Base-by-base conservation (phyloP, 2,329 filamentous ascomycete species). In the Colletotrichum sublineola region DNA sequence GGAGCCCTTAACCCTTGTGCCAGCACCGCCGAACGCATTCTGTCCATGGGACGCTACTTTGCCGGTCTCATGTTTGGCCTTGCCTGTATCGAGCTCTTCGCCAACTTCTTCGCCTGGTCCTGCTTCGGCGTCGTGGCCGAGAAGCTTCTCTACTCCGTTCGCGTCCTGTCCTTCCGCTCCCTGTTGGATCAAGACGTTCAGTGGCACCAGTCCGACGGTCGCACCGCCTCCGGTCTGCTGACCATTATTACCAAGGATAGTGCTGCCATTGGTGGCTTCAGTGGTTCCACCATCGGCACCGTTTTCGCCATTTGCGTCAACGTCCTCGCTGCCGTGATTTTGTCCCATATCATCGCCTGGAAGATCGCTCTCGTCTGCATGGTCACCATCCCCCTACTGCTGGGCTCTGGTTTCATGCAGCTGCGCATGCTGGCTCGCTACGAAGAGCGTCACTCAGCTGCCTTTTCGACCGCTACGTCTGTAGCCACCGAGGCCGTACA, bases 31-130 rank as follows among this genome's bases (percentile, higher is more conserved):
- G 80, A 81, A 5, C 83, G 81, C 14, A 89, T 91, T 57, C 81
- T 83, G 5, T 84, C 82, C 14, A 78, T 80, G 36, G 89, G 88
- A 8, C 79, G 84, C 46, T 85, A 91, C 74, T 90, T 87, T 48
- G 87, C 87, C 0, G 82, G 89, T 5, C 83, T 91, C 77, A 88
- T 90, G 79, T 91, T 91, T 77, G 85, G 90, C 75, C 82, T 92
- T 4, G 89, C 88, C 1, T 83, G 87, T 46, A 83, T 90, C 31
- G 89, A 90, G 73, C 86, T 91, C 76, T 83, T 90, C 33, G 89
- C 88, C 64, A 90, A 91, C 74, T 78, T 90, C 24, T 81, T 85
- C 44, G 88, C 86, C 74, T 89, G 89, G 85, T 83, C 85, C 1
- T 81, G 82, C 3, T 91, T 91, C 73, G 89, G 89, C 1, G 82